Conservation (phyloP, 2,329 filamentous ascomycete genomes). For the Hymenotorrendiella dingleyae region DNA sequence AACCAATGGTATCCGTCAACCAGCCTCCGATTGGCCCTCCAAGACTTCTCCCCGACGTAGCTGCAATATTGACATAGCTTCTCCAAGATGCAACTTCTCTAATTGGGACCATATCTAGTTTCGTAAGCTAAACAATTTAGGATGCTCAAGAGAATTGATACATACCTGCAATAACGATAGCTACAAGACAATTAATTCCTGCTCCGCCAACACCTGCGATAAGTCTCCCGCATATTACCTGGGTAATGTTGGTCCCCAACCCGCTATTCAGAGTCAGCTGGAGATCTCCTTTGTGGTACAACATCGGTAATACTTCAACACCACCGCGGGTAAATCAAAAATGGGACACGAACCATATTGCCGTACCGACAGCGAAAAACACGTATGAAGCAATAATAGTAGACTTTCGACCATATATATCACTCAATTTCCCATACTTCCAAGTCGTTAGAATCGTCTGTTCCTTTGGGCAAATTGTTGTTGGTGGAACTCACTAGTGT, state of each 20-base stretch:
- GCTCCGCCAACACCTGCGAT: conserved; percentile 47
- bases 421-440: conserved; percentile 46
- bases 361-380: conserved; percentile 40
- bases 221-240: conserved; percentile 45
- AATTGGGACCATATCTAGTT: conserved; percentile 43
- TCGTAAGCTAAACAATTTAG: conserved; percentile 29
- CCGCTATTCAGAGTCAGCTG: conserved; percentile 33
- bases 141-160: conserved; percentile 15
- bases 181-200: conserved; percentile 44
- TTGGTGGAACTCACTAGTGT: conserved; percentile 42
- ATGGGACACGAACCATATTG: conserved; percentile 36
- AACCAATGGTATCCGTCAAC: conserved; percentile 47
- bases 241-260: conserved; percentile 39
- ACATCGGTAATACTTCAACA: too few species aligned
- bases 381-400: conserved; percentile 42
- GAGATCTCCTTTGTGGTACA: too few species aligned
- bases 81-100: conserved; percentile 49
- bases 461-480: conserved; percentile 36
- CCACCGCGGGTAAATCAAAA: conserved; percentile 4
- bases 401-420: conserved; percentile 52
- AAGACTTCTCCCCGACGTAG: conserved; percentile 44
- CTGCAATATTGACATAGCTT: conserved; percentile 46
- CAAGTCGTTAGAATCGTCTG: conserved; percentile 23
- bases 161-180: conserved; percentile 46
- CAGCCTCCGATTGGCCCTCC: conserved; percentile 49